Percentiles rank a stretch among this genome's conserved stretches.
These are phyloP conservation scores for Penicillium sp. DNA, from an alignment of 2,329 filamentous ascomycete species.

Conservation along the genomic window DNA sequence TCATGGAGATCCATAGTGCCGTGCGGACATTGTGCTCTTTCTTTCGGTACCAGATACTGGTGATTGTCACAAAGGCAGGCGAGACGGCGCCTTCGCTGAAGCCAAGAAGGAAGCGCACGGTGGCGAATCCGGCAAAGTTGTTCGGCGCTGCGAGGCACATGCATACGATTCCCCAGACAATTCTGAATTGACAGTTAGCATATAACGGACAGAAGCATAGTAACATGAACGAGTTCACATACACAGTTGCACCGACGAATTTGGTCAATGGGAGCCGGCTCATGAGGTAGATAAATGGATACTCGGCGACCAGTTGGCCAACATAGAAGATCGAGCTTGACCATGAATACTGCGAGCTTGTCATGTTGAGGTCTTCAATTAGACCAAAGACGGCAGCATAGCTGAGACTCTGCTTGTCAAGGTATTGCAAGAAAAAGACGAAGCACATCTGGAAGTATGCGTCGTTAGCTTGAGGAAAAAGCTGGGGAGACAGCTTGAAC, in stretches of 20 bases:
- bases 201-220: background rate
- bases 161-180: constrained; percentile 39
- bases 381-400: constrained; percentile 42
- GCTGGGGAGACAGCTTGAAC: background rate
- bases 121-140: constrained; percentile 34
- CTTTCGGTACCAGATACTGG: constrained; percentile 37
- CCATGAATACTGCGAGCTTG: constrained; percentile 44
- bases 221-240: constrained; percentile 8
- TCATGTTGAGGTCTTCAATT: constrained; percentile 40
- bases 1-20: constrained; percentile 38
- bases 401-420: constrained; percentile 39
- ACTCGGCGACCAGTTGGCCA: constrained; percentile 42
- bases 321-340: constrained; percentile 31
- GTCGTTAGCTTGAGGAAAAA: background rate
- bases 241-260: constrained; percentile 44
- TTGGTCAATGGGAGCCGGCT: constrained; percentile 43
- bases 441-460: constrained; percentile 32
- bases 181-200: constrained; percentile 18
- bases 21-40: constrained; percentile 24
- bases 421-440: constrained; percentile 42
- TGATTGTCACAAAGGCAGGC: constrained; percentile 43
- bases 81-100: constrained; percentile 41
- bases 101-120: constrained; percentile 39
- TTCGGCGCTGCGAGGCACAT: constrained; percentile 40
- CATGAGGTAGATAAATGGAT: constrained; percentile 47